Conservation (phyloP, 139 green algal genomes). For the Chlorella sp. region DNA sequence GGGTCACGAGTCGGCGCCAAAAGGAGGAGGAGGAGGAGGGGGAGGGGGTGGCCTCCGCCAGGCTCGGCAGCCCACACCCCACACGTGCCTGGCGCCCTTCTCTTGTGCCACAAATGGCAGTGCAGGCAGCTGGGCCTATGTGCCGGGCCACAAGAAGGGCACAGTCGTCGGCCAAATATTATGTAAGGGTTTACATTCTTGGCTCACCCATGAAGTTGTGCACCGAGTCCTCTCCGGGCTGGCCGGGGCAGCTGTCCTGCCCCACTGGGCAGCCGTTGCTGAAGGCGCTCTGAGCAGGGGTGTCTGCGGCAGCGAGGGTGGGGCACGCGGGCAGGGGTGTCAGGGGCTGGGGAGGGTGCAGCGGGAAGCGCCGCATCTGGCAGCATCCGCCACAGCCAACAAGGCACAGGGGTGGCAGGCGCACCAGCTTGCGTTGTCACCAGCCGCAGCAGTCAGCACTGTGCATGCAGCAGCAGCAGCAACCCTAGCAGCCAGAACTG, state of each 20-base stretch:
- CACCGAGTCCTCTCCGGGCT: neutral
- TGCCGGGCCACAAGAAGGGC: no score
- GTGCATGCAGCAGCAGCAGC: neutral
- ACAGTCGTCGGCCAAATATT: no score
- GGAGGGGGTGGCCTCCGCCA: neutral
- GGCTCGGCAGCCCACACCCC: neutral
- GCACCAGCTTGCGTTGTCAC: neutral
- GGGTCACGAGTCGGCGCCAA: neutral
- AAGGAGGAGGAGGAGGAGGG: neutral
- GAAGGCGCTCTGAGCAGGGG: neutral
- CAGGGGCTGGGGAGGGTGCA: neutral
- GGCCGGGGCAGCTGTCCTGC: constrained; percentile 1
- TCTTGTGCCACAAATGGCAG: neutral
- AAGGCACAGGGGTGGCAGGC: neutral
- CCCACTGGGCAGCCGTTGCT: neutral
- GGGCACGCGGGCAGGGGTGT: neutral
- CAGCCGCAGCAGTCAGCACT: neutral
- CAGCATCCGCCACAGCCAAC: no score
- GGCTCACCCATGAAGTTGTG: constrained; percentile 12
- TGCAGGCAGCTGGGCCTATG: neutral
- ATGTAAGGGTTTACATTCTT: no score
- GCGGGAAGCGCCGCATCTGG: neutral
- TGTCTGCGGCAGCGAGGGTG: neutral
- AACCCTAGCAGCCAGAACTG: no score
- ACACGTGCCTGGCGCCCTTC: neutral